phyloP scores from a whole-genome alignment of 805 yeast genomes.

The Nakazawaea ambrosiae region DNA sequence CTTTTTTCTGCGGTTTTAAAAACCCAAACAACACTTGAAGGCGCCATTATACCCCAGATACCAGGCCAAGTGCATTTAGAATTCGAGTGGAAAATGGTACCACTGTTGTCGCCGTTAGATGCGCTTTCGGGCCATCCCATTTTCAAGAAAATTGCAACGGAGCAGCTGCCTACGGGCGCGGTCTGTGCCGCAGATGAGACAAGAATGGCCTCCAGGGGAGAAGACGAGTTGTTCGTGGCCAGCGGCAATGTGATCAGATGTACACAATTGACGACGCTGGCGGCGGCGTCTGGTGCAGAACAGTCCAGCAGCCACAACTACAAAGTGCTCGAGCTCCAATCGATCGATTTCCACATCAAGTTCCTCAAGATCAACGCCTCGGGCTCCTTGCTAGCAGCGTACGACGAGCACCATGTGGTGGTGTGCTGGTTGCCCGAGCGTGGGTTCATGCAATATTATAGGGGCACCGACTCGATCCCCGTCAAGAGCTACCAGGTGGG shows the following conservation, averaged over 20 bases:
- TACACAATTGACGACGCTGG: too few relatives aligned
- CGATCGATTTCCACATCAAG: neutral
- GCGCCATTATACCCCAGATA: too few relatives aligned
- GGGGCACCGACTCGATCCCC: neutral
- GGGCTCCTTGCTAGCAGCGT: conserved; percentile 25
- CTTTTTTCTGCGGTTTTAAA: too few relatives aligned
- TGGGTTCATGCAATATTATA: conserved; percentile 7
- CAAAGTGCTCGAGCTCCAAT: conserved; percentile 14
- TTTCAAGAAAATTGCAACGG: conserved; percentile 1
- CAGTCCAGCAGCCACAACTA: conserved; percentile 18
- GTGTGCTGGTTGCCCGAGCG: conserved; percentile 21
- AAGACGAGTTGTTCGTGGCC: conserved; percentile 24
- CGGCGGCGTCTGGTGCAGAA: too few relatives aligned
- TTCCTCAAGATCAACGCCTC: conserved; percentile 15
- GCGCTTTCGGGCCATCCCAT: neutral
- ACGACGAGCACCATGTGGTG: conserved; percentile 18
- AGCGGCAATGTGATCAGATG: conserved; percentile 24
- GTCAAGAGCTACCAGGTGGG: conserved; percentile 4
- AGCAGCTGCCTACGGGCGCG: too few relatives aligned
- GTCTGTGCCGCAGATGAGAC: too few relatives aligned
- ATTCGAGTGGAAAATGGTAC: too few relatives aligned
- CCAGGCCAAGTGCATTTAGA: too few relatives aligned
- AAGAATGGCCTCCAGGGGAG: conserved; percentile 1
- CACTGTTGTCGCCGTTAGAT: too few relatives aligned
- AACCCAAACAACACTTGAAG: too few relatives aligned